Conservation (phyloP, 2,329 filamentous ascomycete species). For the Elsinoe arachidis region DNA sequence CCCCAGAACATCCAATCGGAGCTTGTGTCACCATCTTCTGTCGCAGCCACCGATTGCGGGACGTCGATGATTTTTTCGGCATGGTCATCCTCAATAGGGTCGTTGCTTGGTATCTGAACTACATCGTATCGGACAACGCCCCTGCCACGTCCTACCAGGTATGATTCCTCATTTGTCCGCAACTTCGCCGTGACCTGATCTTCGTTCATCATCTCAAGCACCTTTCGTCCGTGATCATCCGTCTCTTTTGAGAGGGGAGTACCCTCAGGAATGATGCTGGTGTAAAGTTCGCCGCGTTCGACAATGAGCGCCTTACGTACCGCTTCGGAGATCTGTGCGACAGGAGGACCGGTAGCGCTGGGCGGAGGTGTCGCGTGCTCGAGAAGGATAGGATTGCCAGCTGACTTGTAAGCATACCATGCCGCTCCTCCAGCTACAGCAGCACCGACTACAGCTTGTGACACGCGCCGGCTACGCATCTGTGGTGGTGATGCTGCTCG, state of each 20-base stretch:
- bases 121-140: conserved; percentile 93
- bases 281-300: conserved; percentile 82
- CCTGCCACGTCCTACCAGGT: conserved; percentile 76
- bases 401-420: conserved; percentile 50
- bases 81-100: conserved; percentile 97
- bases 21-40: conserved; percentile 46
- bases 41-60: conserved; percentile 50
- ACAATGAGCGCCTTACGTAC: conserved; percentile 67
- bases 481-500: conserved; percentile 43
- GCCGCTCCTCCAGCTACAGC: conserved; percentile 58
- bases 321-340: conserved; percentile 43
- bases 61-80: conserved; percentile 96
- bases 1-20: conserved; percentile 99
- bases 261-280: conserved; percentile 75
- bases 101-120: conserved; percentile 89
- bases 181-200: conserved; percentile 89
- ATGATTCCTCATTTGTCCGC: conserved; percentile 83
- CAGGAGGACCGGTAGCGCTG: conserved; percentile 18
- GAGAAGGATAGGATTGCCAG: conserved; percentile 12
- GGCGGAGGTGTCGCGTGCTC: conserved; percentile 11
- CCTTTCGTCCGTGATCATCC: conserved; percentile 72
- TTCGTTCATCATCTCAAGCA: conserved; percentile 92
- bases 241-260: conserved; percentile 81
- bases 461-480: conserved; percentile 62
- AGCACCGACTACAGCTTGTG: conserved; percentile 60